Evolutionary conservation across 495 filamentous ascomycete species (phyloP), one percentile per base, ranked within the genome.

Genomic region (Tuber melanosporum): DNA sequence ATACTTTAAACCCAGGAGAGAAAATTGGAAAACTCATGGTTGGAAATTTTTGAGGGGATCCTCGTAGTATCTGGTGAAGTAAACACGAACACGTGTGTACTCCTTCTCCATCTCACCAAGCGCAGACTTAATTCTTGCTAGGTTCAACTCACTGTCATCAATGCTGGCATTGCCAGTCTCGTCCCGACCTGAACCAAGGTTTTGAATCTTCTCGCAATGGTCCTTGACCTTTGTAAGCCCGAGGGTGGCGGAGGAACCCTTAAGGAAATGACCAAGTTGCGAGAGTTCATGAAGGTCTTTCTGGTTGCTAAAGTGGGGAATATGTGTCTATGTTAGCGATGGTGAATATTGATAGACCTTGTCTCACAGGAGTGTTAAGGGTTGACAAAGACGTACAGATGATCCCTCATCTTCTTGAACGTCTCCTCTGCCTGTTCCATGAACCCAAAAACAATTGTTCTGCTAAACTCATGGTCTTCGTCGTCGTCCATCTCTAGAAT

Each of bases 231-330:
- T 96, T 80, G 87, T 92, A 57, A 99, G 89, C 39, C 95, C 95
- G 72, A 99, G 90, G 10, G 96, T 98, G 32, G 95, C 95, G 15
- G 95, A 97, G n/a, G 95, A 98, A 57, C 95, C 95, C 85, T 99
- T 99, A 74, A 99, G 87, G 86, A 97, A 99, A 85, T 99, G 95
- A 41, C 95, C 95, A 42, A 97, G 90, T 22, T 87, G 87, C 26
- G 94, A 97, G 22, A 99, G 90, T 74, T 90, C 86, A 5, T 84
- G 84, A 52, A 98, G 90, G 76, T 97, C 87, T 77, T 86, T 86
- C 17, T 87, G 80, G 77, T 88, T 83, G 49, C 95, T 98, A 79
- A 70, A 80, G 74, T 76, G 77, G 72, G 71, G 52, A 71, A 74
- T 49, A 36, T 72, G 83, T 75, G 80, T 78, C 73, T 36, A 43